Conservation (phyloP, 2,329 filamentous ascomycete species). For the Drechslerella dactyloides region DNA sequence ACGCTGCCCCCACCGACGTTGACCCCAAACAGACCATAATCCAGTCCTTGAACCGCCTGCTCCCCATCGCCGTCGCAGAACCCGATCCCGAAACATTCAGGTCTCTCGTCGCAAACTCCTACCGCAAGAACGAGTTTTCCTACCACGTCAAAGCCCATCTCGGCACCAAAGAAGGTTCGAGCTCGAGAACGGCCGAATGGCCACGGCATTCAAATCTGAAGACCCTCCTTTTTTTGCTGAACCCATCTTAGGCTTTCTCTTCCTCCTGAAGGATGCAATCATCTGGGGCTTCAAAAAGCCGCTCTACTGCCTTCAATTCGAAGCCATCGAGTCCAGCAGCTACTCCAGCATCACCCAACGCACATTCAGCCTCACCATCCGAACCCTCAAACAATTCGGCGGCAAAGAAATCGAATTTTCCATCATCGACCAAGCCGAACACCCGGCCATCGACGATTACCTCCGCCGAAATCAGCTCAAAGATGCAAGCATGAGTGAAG, state of each 20-base stretch:
- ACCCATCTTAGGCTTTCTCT: slow-evolving; percentile 63
- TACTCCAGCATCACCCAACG: slow-evolving; percentile 72
- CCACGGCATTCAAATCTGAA: background rate
- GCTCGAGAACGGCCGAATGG: background rate
- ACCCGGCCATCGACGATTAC: slow-evolving; percentile 69
- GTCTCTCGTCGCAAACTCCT: slow-evolving; percentile 52
- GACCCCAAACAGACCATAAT: slow-evolving; percentile 51
- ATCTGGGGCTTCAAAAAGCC: slow-evolving; percentile 76
- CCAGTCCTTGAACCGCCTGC: slow-evolving; percentile 49
- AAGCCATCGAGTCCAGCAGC: slow-evolving; percentile 68
- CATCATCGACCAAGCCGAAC: slow-evolving; percentile 74
- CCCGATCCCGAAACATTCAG: slow-evolving; percentile 51
- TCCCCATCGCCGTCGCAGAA: slow-evolving; percentile 49
- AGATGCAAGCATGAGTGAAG: slow-evolving; percentile 72
- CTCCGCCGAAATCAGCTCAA: slow-evolving; percentile 68
- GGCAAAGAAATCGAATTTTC: slow-evolving; percentile 69
- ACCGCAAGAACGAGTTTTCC: slow-evolving; percentile 63
- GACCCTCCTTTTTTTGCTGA: slow-evolving; percentile 15
- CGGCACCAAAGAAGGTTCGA: slow-evolving; percentile 68
- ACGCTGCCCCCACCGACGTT: slow-evolving; percentile 58
- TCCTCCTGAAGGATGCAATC: slow-evolving; percentile 71
- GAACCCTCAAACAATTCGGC: slow-evolving; percentile 59
- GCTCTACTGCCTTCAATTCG: slow-evolving; percentile 68
- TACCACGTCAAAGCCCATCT: slow-evolving; percentile 72
- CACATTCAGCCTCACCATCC: slow-evolving; percentile 72